Conservation (phyloP, 257 asterid species). For the Solanum dulcamara region DNA sequence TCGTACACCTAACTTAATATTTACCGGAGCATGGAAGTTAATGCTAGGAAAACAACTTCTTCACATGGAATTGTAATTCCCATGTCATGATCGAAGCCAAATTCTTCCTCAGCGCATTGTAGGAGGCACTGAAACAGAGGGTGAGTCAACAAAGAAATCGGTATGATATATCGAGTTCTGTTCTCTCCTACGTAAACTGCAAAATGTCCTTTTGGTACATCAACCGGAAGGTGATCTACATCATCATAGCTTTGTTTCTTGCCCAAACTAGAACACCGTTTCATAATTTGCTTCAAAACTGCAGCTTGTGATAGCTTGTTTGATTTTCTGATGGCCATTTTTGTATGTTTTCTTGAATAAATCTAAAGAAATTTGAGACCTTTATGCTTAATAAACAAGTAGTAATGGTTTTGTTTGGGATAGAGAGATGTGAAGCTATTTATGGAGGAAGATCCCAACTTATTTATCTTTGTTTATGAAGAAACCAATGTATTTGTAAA, state of each 20-base stretch:
- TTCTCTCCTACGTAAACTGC: slow-evolving; percentile 34
- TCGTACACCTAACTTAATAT: neutral
- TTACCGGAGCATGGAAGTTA: slow-evolving; percentile 33
- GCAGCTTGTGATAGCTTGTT: slow-evolving; percentile 26
- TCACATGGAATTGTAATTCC: slow-evolving; percentile 41
- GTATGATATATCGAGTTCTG: slow-evolving; percentile 28
- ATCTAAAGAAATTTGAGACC: neutral
- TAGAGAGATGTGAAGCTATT: slow-evolving; percentile 14
- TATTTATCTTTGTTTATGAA: neutral
- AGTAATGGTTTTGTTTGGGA: neutral
- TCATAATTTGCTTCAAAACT: slow-evolving; percentile 26
- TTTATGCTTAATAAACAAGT: neutral
- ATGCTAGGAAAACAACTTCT: slow-evolving; percentile 27
- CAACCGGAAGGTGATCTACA: slow-evolving; percentile 20
- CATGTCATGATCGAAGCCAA: slow-evolving; percentile 39
- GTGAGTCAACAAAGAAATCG: slow-evolving; percentile 25
- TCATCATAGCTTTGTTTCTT: slow-evolving; percentile 16
- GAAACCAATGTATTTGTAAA: neutral
- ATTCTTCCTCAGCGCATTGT: slow-evolving; percentile 33
- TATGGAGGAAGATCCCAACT: slow-evolving; percentile 11
- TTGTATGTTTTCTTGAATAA: neutral
- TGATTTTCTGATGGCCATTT: slow-evolving; percentile 25
- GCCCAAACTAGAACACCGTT: slow-evolving; percentile 30
- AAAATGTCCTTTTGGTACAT: slow-evolving; percentile 39
- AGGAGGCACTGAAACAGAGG: slow-evolving; percentile 34